Evolutionary conservation across 805 yeast species (phyloP).

Genomic region (Jamesozyma spencerorum): DNA sequence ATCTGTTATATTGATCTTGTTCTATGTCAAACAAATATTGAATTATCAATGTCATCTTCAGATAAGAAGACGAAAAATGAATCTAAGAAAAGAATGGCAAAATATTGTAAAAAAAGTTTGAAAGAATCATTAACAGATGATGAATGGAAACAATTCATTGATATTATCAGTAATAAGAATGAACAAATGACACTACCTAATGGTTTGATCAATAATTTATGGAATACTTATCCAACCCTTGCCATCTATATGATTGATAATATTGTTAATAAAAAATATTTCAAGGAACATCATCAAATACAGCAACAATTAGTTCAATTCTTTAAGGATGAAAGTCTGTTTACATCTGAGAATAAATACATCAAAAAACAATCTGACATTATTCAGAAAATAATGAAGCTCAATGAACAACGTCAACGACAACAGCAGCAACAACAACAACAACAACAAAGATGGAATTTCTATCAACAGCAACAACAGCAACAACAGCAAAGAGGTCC

Average conservation of each 20-base stretch:
- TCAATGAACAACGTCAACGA: conserved; percentile 11
- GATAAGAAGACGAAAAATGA: background rate
- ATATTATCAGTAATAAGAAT: conserved; percentile 8
- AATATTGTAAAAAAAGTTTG: conserved; percentile 17
- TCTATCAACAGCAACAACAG: conserved; percentile 32
- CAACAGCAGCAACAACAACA: conserved; percentile 37
- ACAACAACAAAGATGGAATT: conserved; percentile 36
- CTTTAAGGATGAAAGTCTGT: conserved; percentile 15
- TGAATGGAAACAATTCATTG: conserved; percentile 8
- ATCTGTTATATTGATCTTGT: conserved; percentile 12
- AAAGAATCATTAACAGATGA: conserved; percentile 13
- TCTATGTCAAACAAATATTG: conserved; percentile 19
- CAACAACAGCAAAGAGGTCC: conserved; percentile 18
- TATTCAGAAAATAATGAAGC: conserved; percentile 22
- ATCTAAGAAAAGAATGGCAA: background rate
- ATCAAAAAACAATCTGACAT: conserved; percentile 27
- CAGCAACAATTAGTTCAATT: conserved; percentile 18
- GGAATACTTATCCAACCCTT: conserved; percentile 25
- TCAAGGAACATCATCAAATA: conserved; percentile 3
- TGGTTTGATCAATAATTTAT: conserved; percentile 16
- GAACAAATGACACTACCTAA: conserved; percentile 7
- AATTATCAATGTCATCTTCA: background rate
- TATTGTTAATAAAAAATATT: conserved; percentile 9
- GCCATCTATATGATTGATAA: conserved; percentile 18
- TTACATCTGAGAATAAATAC: conserved; percentile 11